Evolutionary conservation across 495 filamentous ascomycete species (phyloP).

Genomic region (Penicillium angulare): DNA sequence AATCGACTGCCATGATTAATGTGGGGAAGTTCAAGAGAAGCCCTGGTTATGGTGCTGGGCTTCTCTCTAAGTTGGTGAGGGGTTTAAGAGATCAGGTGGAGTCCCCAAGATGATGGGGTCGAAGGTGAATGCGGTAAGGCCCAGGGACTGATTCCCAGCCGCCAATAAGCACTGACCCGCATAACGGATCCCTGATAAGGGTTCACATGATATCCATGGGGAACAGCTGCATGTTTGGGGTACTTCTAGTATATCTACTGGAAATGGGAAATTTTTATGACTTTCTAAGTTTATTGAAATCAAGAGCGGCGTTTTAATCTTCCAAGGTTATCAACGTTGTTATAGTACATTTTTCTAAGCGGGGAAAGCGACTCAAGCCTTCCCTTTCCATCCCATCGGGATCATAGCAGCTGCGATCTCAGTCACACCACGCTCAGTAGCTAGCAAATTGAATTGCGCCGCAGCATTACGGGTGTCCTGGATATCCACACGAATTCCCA

Average conservation of each 20-base stretch:
- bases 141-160: too few relatives aligned
- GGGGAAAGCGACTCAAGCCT: conserved; percentile 11
- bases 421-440: conserved; percentile 74
- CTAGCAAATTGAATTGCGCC: conserved; percentile 83
- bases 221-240: too few relatives aligned
- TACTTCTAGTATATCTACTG: background rate
- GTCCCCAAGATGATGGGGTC: background rate
- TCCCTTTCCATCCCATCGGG: conserved; percentile 76
- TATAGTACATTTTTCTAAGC: too few relatives aligned
- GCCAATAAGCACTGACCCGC: background rate
- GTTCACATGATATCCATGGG: background rate
- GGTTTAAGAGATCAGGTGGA: conserved; percentile 2
- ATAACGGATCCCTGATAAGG: background rate
- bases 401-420: conserved; percentile 88
- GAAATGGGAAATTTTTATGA: background rate
- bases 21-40: conserved; percentile 1
- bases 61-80: background rate
- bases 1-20: conserved; percentile 31
- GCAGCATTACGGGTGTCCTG: conserved; percentile 93
- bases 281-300: background rate
- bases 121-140: too few relatives aligned
- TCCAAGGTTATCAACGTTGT: too few relatives aligned
- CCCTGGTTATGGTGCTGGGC: background rate
- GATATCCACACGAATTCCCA: conserved; percentile 86
- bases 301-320: background rate